These are phyloP conservation scores for Phytophthora citrophthora DNA, from an alignment of 352 stramenopile genomes.

Conservation along the genomic window DNA sequence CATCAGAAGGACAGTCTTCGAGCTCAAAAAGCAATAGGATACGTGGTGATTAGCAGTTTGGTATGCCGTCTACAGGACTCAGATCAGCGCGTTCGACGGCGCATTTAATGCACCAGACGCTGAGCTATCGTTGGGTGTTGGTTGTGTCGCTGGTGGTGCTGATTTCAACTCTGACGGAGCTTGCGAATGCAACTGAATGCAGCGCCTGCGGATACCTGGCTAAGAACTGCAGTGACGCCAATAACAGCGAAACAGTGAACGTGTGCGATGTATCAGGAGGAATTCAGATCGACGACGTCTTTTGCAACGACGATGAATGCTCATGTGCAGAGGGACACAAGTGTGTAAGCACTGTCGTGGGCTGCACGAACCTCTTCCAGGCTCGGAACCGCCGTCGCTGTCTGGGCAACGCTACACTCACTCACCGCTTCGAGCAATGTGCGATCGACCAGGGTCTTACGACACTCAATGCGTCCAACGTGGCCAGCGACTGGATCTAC, in stretches of 20 bases:
- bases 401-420: slow-evolving; percentile 52
- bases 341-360: slow-evolving; percentile 72
- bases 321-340: slow-evolving; percentile 50
- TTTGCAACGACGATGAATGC: slow-evolving; percentile 73
- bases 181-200: slow-evolving; percentile 45
- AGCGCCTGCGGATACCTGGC: slow-evolving; percentile 66
- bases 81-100: neutral
- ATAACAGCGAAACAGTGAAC: slow-evolving; percentile 11
- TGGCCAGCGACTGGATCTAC: slow-evolving; percentile 70
- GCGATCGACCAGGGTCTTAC: slow-evolving; percentile 56
- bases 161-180: slow-evolving; percentile 14
- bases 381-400: slow-evolving; percentile 73
- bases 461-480: slow-evolving; percentile 51
- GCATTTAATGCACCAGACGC: slow-evolving; percentile 17
- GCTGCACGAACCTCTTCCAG: slow-evolving; percentile 76
- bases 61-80: slow-evolving; percentile 21
- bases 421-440: slow-evolving; percentile 60
- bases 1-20: slow-evolving; percentile 35
- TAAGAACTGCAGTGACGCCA: slow-evolving; percentile 62
- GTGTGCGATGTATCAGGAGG: slow-evolving; percentile 64
- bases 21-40: slow-evolving; percentile 15
- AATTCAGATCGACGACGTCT: slow-evolving; percentile 86
- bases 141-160: slow-evolving; percentile 26
- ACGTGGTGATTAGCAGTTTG: slow-evolving; percentile 26
- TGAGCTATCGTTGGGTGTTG: slow-evolving; percentile 16